phyloP scores from a whole-genome alignment of 2,329 filamentous ascomycete species.

The Zymoseptoria passerinii region DNA sequence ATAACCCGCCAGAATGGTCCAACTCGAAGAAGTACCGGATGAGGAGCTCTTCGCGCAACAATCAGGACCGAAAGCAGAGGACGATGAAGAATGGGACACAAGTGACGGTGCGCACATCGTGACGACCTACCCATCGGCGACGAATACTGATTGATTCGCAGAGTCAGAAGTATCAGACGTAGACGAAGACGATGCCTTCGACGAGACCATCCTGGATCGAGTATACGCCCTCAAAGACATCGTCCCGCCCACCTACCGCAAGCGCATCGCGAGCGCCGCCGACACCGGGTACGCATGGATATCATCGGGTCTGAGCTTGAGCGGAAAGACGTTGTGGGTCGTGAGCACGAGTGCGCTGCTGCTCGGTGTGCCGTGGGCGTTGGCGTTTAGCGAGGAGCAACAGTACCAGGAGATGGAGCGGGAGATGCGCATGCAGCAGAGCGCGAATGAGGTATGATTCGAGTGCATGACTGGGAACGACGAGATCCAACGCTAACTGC shows the following conservation, averaged over 20 bases:
- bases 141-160: slow-evolving; percentile 28
- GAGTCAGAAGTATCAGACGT: slow-evolving; percentile 68
- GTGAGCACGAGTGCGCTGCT: slow-evolving; percentile 82
- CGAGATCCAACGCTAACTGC: slow-evolving; percentile 9
- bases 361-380: slow-evolving; percentile 83
- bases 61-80: slow-evolving; percentile 49
- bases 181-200: slow-evolving; percentile 55
- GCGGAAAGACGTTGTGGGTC: slow-evolving; percentile 84
- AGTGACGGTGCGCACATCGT: slow-evolving; percentile 64
- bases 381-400: slow-evolving; percentile 93
- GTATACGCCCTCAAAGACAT: slow-evolving; percentile 39
- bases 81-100: slow-evolving; percentile 78
- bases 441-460: slow-evolving; percentile 63
- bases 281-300: slow-evolving; percentile 50
- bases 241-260: slow-evolving; percentile 37
- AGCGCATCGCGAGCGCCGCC: slow-evolving; percentile 34
- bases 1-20: slow-evolving; percentile 64
- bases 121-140: not conserved
- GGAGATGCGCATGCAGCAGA: slow-evolving; percentile 92
- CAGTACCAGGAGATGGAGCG: slow-evolving; percentile 96
- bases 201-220: slow-evolving; percentile 37
- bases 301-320: slow-evolving; percentile 56
- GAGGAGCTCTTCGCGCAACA: slow-evolving; percentile 78
- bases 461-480: not conserved
- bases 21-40: slow-evolving; percentile 92